phyloP scores from a whole-genome alignment of 305 asterid species.

The Stenogyne calaminthoides region DNA sequence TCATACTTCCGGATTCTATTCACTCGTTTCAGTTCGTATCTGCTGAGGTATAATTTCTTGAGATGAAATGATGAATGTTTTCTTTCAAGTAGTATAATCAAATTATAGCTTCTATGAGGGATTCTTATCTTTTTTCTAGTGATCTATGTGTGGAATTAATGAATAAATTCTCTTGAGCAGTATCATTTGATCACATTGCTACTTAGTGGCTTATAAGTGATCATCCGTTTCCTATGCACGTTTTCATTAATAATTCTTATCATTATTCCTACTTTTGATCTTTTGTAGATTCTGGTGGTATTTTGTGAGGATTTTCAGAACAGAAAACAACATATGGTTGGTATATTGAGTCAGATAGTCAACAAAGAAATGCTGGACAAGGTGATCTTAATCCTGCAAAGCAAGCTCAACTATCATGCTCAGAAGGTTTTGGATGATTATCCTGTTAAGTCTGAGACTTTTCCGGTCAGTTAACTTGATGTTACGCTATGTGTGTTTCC shows the following conservation, averaged over 20 bases:
- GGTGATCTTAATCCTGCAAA: constrained; percentile 48
- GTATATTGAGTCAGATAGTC: constrained; percentile 40
- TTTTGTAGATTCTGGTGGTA: constrained; percentile 43
- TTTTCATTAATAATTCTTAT: background rate
- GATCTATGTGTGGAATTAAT: background rate
- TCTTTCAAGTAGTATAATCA: background rate
- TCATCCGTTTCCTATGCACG: constrained; percentile 1
- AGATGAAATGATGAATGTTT: too few relatives aligned
- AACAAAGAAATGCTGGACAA: constrained; percentile 47
- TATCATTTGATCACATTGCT: background rate
- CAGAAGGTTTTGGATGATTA: constrained; percentile 43
- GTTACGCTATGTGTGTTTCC: too few relatives aligned
- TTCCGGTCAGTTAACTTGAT: constrained; percentile 37
- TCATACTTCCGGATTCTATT: too few relatives aligned
- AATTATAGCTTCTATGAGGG: background rate
- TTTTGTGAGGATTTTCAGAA: constrained; percentile 42
- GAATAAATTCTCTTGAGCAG: background rate
- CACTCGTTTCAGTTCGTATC: too few relatives aligned
- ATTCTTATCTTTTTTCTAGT: background rate
- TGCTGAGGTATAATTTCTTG: background rate
- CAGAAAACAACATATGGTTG: constrained; percentile 32
- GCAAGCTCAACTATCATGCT: constrained; percentile 48
- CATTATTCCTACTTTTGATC: background rate
- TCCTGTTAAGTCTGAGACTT: constrained; percentile 47
- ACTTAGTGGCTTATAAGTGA: background rate